Base-by-base conservation (phyloP, 371 early-diverging fungal genomes). In the Mortierella sp. region DNA sequence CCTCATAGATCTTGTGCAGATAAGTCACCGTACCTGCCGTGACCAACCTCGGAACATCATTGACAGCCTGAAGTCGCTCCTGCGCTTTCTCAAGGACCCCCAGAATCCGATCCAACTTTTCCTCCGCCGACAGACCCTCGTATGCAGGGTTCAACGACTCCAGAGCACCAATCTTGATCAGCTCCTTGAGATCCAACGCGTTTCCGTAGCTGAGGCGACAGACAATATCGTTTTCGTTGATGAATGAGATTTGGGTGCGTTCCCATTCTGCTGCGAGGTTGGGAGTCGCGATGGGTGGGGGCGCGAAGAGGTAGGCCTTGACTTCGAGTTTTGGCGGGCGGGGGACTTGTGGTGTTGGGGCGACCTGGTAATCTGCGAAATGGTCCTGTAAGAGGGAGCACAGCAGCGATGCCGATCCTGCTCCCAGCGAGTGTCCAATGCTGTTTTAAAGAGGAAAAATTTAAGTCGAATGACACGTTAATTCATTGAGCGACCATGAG, bases 341-440 rank as follows among this genome's bases (percentile, higher is more conserved):
- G 74, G 55, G 28, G 10, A 79, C 73, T n/a, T 88, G 79, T 2
- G 79, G 77, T 24, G 79, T 67, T 0, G 71, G 73, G 9, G 73
- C 72, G 16, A 77, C 61, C 1, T 72, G 34, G 44, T 75, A 76
- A 31, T 76, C 71, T 19, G 64, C 77, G 54, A 85, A 81, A 50
- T 74, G 86, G 50, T 85, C 86, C 37, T 85, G 86, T 8, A 85
- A 77, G 21, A 85, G 86, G 8, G 86, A 76, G 87, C 50, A 96
- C 53, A 96, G 81, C 19, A 97, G 87, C 3, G 96, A 90, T 4
- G 96, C 95, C 0, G 96, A 93, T 10, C 94, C 93, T 1, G 92
- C 97, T 40, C 97, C 97, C 5, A 97, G 88, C 46, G 96, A 96
- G 73, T 97, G 97, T 0, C 97, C 97, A 19, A 95, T 93, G 69